Conservation (phyloP, 192 early-diverging fungal species). For the Coemansia sp. region DNA sequence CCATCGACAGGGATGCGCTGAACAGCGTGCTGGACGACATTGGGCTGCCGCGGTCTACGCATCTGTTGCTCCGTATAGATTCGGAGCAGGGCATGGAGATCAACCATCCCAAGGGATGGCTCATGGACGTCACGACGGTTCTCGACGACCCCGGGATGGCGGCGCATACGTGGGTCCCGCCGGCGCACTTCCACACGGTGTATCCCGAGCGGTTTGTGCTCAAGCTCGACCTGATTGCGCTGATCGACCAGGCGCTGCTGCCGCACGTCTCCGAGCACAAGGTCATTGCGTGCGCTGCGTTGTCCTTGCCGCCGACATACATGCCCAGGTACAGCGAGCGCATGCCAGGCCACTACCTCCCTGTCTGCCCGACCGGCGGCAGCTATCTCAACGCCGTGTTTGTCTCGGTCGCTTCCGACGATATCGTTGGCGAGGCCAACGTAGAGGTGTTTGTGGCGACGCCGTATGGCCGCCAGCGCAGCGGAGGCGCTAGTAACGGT, state of each 20-base stretch:
- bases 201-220: slow-evolving; percentile 45
- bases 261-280: slow-evolving; percentile 27
- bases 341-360: slow-evolving; percentile 22
- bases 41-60: slow-evolving; percentile 44
- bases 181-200: slow-evolving; percentile 42
- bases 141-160: slow-evolving; percentile 20
- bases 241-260: slow-evolving; percentile 41
- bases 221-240: slow-evolving; percentile 41
- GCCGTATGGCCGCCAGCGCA: slow-evolving; percentile 21
- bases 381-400: slow-evolving; percentile 41
- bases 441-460: slow-evolving; percentile 39
- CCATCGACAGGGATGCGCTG: slow-evolving; percentile 31
- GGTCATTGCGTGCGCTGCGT: slow-evolving; percentile 34
- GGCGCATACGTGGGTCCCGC: slow-evolving; percentile 28
- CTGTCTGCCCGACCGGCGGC: slow-evolving; percentile 28
- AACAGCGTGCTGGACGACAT: slow-evolving; percentile 29
- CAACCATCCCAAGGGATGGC: slow-evolving; percentile 16
- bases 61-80: slow-evolving; percentile 44
- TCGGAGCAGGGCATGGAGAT: slow-evolving; percentile 36
- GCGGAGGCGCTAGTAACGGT: not conserved
- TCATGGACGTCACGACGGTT: slow-evolving; percentile 29
- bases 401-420: slow-evolving; percentile 20
- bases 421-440: slow-evolving; percentile 32
- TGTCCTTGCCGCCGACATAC: slow-evolving; percentile 33
- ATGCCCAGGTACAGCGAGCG: slow-evolving; percentile 31